These are phyloP conservation scores for Cyphellophora attinorum DNA, from an alignment of 2,329 filamentous ascomycete species.

Conservation along the genomic window DNA sequence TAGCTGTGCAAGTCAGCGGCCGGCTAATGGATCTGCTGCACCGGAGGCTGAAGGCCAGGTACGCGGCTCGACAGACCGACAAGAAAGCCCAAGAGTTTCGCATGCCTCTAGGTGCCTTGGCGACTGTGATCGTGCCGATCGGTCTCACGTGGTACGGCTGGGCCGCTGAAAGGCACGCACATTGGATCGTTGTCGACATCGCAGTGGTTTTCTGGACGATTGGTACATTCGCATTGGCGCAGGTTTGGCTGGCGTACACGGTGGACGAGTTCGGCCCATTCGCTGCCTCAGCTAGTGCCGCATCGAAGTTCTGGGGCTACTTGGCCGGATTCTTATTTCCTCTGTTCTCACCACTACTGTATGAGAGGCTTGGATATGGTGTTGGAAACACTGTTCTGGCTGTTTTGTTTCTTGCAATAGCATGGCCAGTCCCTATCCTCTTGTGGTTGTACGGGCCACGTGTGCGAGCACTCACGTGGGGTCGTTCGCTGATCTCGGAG, in stretches of 20 bases:
- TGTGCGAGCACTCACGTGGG: constrained; percentile 30
- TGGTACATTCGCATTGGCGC: constrained; percentile 2
- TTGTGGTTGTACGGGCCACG: constrained; percentile 41
- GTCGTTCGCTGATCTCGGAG: neutral
- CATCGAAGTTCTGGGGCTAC: constrained; percentile 3
- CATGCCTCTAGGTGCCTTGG: constrained; percentile 41
- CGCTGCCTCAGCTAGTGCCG: constrained; percentile 4
- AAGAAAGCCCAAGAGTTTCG: constrained; percentile 40
- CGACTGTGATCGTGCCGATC: constrained; percentile 33
- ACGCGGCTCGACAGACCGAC: constrained; percentile 1
- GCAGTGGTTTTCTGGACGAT: constrained; percentile 12
- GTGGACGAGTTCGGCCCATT: constrained; percentile 6
- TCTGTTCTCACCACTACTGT: constrained; percentile 10
- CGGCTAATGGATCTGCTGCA: constrained; percentile 30
- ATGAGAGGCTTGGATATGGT: constrained; percentile 9
- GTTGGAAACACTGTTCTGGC: constrained; percentile 7
- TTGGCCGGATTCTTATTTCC: constrained; percentile 10
- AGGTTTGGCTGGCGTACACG: constrained; percentile 8
- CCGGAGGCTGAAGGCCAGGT: constrained; percentile 7
- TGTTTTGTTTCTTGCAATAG: constrained; percentile 3
- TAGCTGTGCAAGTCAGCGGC: constrained; percentile 34
- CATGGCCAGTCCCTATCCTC: constrained; percentile 38
- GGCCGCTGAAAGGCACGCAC: constrained; percentile 15
- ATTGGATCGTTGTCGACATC: constrained; percentile 21
- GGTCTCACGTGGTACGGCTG: constrained; percentile 21